These are phyloP conservation scores for Trichoderma oligosporum DNA, from an alignment of 2,329 filamentous ascomycete species.

Conservation along the genomic window DNA sequence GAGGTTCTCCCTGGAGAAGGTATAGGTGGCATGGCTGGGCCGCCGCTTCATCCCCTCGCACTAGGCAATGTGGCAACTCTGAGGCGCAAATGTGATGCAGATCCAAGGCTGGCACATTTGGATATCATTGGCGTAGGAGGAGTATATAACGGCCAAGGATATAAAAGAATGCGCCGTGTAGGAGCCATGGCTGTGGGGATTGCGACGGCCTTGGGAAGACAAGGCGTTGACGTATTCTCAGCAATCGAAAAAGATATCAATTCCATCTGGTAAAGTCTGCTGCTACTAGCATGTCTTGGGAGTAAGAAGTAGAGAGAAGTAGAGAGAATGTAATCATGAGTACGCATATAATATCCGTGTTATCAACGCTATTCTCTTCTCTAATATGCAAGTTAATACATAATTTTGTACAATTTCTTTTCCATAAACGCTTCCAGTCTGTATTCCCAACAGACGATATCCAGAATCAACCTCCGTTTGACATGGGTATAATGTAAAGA, in stretches of 20 bases:
- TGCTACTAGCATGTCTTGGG: neutral
- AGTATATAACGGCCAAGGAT: constrained; percentile 61
- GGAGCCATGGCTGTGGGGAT: constrained; percentile 66
- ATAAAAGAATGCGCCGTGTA: constrained; percentile 60
- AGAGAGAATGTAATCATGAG: too few relatives aligned
- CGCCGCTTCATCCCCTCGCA: constrained; percentile 67
- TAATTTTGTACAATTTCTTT: neutral
- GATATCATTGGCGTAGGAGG: constrained; percentile 69
- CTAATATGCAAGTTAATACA: neutral
- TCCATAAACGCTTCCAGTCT: neutral
- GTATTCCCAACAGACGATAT: constrained; percentile 10
- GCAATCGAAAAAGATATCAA: constrained; percentile 44
- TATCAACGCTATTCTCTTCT: constrained; percentile 7
- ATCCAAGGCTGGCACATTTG: constrained; percentile 48
- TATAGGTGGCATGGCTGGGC: constrained; percentile 68
- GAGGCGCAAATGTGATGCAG: constrained; percentile 53
- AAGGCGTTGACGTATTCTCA: constrained; percentile 59
- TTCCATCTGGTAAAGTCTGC: constrained; percentile 21
- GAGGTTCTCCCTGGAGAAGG: constrained; percentile 50
- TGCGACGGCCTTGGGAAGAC: constrained; percentile 64
- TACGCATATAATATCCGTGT: neutral
- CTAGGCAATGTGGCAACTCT: constrained; percentile 72
- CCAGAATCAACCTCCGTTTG: constrained; percentile 10
- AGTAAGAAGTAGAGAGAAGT: neutral
- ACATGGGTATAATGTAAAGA: constrained; percentile 19